Conservation (phyloP, 2,329 filamentous ascomycete species). For the Myriosclerotinia scirpicola region DNA sequence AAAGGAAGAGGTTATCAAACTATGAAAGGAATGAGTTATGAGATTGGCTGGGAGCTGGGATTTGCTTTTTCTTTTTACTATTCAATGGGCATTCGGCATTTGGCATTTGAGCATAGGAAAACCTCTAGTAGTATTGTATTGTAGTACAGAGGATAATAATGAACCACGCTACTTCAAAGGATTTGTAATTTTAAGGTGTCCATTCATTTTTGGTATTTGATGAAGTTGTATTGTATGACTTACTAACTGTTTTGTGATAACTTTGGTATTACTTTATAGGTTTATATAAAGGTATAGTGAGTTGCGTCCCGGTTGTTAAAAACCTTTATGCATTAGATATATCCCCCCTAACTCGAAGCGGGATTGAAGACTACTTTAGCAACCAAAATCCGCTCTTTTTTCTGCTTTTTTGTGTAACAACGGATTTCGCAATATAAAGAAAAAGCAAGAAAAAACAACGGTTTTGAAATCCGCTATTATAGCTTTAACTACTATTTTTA, state of each 20-base stretch:
- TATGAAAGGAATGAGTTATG: not conserved
- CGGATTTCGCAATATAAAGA: no score
- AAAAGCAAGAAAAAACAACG: no score
- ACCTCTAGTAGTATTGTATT: not conserved
- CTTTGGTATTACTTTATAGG: no score
- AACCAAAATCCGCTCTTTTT: no score
- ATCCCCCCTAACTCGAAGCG: not conserved
- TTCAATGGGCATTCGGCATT: not conserved
- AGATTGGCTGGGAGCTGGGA: not conserved
- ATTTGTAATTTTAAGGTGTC: not conserved
- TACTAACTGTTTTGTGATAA: not conserved
- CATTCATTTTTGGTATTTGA: not conserved
- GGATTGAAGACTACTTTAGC: no score
- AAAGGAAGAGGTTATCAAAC: not conserved
- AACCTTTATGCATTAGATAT: not conserved
- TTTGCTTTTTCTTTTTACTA: slow-evolving; percentile 1
- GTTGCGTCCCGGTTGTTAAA: no score
- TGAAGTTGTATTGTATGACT: not conserved
- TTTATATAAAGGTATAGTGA: no score
- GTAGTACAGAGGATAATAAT: slow-evolving; percentile 10
- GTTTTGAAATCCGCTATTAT: no score
- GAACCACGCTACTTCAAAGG: not conserved
- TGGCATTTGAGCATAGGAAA: slow-evolving; percentile 8
- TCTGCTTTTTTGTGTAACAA: no score
- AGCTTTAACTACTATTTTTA: no score